Evolutionary conservation across 805 yeast species (phyloP).

Genomic region (Hemisphaericaspora nanyangensis): DNA sequence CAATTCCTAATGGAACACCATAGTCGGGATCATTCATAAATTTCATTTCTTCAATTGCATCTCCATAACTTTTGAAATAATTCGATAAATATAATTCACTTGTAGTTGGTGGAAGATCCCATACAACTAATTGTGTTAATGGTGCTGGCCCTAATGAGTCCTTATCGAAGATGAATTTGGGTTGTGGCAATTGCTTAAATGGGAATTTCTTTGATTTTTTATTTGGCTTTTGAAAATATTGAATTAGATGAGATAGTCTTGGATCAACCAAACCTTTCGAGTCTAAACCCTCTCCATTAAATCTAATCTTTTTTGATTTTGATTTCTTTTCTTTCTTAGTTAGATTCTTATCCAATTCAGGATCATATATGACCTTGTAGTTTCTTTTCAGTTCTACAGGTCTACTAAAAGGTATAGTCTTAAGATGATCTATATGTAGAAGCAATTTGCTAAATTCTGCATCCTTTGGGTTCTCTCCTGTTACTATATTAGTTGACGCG

Average conservation of each 20-base stretch:
- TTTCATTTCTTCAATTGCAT: conserved; percentile 50
- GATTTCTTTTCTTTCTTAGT: conserved; percentile 27
- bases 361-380: conserved; percentile 49
- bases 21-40: conserved; percentile 66
- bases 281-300: conserved; percentile 24
- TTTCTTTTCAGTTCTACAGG: conserved; percentile 21
- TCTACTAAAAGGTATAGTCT: conserved; percentile 7
- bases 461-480: conserved; percentile 33
- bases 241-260: conserved; percentile 20
- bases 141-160: conserved; percentile 77
- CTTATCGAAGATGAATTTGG: conserved; percentile 55
- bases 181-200: conserved; percentile 38
- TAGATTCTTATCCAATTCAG: conserved; percentile 35
- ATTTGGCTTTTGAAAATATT: conserved; percentile 34
- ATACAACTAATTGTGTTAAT: conserved; percentile 61
- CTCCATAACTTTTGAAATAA: conserved; percentile 61
- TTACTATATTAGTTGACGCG: conserved; percentile 16
- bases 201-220: conserved; percentile 40
- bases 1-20: conserved; percentile 77
- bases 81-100: conserved; percentile 44
- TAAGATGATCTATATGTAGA: conserved; percentile 23
- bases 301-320: conserved; percentile 38
- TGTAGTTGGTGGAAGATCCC: conserved; percentile 59
- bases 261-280: conserved; percentile 36
- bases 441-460: conserved; percentile 23